These are phyloP conservation scores for Capsicum rhomboideum DNA, from an alignment of 257 asterid genomes.

Conservation along the genomic window DNA sequence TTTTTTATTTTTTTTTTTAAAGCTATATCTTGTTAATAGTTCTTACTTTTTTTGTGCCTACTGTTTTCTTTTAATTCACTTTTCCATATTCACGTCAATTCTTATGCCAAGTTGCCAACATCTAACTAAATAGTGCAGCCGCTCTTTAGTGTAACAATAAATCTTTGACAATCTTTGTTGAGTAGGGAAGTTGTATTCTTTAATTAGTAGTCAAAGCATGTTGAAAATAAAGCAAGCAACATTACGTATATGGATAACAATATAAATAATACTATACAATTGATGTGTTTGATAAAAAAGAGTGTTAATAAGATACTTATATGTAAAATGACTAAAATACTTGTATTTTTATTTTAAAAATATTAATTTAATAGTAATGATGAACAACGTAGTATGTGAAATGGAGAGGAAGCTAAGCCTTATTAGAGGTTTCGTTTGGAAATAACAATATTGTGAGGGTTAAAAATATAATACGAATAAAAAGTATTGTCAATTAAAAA, in stretches of 20 bases:
- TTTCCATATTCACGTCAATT: not conserved
- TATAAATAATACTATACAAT: not conserved
- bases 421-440: not conserved
- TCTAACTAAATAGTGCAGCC: not conserved
- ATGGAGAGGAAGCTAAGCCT: not conserved
- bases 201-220: not conserved
- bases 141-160: not conserved
- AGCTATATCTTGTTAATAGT: too few relatives aligned
- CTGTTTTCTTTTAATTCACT: not conserved
- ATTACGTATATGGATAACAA: not conserved
- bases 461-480: not conserved
- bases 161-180: not conserved
- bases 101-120: not conserved
- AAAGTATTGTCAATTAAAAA: too few relatives aligned
- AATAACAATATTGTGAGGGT: not conserved
- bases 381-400: not conserved
- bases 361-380: not conserved
- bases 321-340: not conserved
- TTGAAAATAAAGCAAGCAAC: not conserved
- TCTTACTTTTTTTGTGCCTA: not conserved
- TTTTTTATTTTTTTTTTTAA: too few relatives aligned
- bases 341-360: not conserved
- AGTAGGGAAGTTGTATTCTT: not conserved
- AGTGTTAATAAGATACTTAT: not conserved
- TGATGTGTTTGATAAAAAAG: not conserved